These are phyloP conservation scores for Fusarium tupiense DNA, from an alignment of 2,329 filamentous ascomycete genomes.

Conservation along the genomic window DNA sequence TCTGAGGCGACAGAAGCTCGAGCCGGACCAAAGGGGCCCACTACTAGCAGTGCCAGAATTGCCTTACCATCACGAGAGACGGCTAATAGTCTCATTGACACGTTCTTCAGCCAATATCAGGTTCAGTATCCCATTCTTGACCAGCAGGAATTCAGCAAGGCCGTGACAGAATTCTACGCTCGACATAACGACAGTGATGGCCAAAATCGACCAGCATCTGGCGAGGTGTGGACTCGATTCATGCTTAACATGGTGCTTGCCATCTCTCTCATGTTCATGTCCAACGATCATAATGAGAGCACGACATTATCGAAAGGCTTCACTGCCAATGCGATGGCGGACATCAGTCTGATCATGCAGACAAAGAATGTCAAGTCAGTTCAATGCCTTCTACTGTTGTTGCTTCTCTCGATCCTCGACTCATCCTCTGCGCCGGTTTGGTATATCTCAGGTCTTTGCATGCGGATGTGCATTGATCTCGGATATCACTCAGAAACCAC, in stretches of 20 bases:
- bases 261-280: constrained; percentile 5
- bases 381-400: neutral
- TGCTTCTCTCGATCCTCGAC: constrained; percentile 2
- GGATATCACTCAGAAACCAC: constrained; percentile 12
- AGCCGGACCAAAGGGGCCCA: neutral
- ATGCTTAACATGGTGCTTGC: constrained; percentile 21
- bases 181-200: neutral
- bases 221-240: neutral
- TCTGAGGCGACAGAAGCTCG: neutral
- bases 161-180: neutral
- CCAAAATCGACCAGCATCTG: neutral
- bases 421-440: constrained; percentile 3
- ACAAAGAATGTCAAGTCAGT: constrained; percentile 10
- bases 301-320: neutral
- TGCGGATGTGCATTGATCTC: constrained; percentile 16
- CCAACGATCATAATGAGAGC: neutral
- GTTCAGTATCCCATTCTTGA: constrained; percentile 12
- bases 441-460: constrained; percentile 16
- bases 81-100: neutral
- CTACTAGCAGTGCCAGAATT: neutral
- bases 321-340: constrained; percentile 3
- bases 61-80: neutral
- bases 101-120: constrained; percentile 3
- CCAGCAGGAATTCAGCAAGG: neutral
- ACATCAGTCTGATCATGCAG: constrained; percentile 5